Conservation (phyloP, 345 rosid genomes). For the Gossypium anomalum region DNA sequence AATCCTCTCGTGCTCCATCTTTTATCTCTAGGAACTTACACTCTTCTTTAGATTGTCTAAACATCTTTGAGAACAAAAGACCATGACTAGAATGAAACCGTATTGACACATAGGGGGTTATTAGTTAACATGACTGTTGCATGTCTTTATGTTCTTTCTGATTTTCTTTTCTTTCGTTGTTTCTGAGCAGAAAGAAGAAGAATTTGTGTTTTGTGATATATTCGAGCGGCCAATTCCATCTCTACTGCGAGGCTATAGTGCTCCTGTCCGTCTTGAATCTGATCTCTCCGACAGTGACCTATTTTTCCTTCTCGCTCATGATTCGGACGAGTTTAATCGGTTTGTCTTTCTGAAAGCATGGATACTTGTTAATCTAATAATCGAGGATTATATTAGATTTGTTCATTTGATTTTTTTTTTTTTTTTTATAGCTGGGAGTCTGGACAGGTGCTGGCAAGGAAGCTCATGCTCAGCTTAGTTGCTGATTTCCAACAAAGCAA, state of each 20-base stretch:
- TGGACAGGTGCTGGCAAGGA: constrained; percentile 86
- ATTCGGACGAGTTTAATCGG: constrained; percentile 96
- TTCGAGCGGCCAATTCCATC: constrained; percentile 82
- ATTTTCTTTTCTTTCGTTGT: constrained; percentile 7
- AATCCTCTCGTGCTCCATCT: background rate
- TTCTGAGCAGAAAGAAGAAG: constrained; percentile 80
- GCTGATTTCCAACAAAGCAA: constrained; percentile 74
- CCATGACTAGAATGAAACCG: background rate
- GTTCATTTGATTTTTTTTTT: background rate
- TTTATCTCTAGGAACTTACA: background rate
- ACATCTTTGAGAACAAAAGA: background rate
- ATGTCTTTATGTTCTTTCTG: background rate
- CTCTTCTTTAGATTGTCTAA: background rate
- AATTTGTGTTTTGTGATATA: constrained; percentile 77
- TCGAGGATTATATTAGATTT: constrained; percentile 15
- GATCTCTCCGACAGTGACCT: constrained; percentile 74
- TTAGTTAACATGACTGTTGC: background rate
- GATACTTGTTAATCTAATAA: background rate
- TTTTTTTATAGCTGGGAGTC: constrained; percentile 82
- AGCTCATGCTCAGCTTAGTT: constrained; percentile 90
- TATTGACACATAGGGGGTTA: background rate
- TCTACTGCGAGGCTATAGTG: constrained; percentile 82
- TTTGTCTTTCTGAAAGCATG: constrained; percentile 33
- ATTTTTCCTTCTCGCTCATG: constrained; percentile 94
- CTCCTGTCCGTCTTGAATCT: constrained; percentile 87